phyloP scores from a whole-genome alignment of 768 basidiomycete genomes.

The Hygrocybe punicea region DNA sequence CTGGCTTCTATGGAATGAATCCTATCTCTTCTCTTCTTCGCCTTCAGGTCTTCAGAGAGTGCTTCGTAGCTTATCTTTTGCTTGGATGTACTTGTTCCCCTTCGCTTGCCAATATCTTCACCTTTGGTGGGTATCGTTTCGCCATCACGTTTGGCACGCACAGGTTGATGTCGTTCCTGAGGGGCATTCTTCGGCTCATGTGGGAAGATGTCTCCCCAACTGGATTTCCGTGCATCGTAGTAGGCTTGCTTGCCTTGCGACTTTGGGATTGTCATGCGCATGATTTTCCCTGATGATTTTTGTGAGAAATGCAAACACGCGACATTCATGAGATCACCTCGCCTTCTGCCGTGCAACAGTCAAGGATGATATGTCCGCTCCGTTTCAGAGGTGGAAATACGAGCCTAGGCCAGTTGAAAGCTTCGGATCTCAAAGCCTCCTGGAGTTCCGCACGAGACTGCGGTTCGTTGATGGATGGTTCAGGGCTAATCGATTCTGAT shows the following conservation, averaged over 20 bases:
- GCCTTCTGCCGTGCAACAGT: slow-evolving; percentile 85
- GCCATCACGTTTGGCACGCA: slow-evolving; percentile 29
- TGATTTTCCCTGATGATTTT: slow-evolving; percentile 71
- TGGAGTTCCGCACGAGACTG: slow-evolving; percentile 40
- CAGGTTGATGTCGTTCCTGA: slow-evolving; percentile 55
- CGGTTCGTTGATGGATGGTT: slow-evolving; percentile 6
- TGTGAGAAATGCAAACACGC: neutral
- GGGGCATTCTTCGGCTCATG: slow-evolving; percentile 78
- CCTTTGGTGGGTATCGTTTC: slow-evolving; percentile 33
- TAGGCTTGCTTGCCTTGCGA: slow-evolving; percentile 95
- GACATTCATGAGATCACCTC: slow-evolving; percentile 1
- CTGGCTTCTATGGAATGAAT: slow-evolving; percentile 7
- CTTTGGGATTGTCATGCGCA: slow-evolving; percentile 86
- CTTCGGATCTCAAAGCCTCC: slow-evolving; percentile 62
- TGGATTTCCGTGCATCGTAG: slow-evolving; percentile 90
- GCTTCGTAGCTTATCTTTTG: slow-evolving; percentile 36
- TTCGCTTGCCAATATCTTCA: slow-evolving; percentile 56
- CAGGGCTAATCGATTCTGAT: slow-evolving; percentile 1
- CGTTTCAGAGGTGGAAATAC: slow-evolving; percentile 90
- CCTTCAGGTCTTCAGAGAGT: slow-evolving; percentile 41
- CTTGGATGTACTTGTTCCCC: slow-evolving; percentile 28
- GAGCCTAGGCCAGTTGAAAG: slow-evolving; percentile 86
- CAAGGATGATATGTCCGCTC: slow-evolving; percentile 87
- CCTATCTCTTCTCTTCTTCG: slow-evolving; percentile 30
- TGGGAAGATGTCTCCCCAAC: slow-evolving; percentile 95